Conservation (phyloP, 345 rosid species). For the Populus tremula region DNA sequence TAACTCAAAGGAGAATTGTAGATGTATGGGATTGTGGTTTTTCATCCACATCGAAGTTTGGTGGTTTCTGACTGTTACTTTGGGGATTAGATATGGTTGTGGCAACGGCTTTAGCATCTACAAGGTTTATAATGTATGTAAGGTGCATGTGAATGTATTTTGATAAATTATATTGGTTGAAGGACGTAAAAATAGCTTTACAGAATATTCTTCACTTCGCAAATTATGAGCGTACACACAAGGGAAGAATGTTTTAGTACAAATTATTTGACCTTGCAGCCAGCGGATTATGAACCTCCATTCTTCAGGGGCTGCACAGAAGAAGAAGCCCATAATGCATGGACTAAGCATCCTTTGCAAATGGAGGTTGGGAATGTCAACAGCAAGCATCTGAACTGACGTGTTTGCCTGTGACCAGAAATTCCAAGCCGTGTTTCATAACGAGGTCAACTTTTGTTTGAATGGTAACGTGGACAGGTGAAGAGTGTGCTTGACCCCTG, state of each 20-base stretch:
- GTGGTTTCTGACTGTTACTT: background rate
- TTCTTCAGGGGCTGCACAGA: conserved; percentile 83
- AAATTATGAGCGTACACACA: background rate
- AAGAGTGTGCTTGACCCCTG: conserved; percentile 99
- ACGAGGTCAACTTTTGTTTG: background rate
- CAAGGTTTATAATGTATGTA: background rate
- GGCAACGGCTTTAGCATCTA: background rate
- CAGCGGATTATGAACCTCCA: conserved; percentile 91
- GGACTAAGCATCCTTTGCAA: conserved; percentile 85
- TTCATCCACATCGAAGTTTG: background rate
- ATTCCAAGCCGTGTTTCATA: conserved; percentile 4
- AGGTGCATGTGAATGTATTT: background rate
- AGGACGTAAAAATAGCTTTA: background rate
- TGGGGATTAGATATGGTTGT: background rate
- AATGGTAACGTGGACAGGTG: conserved; percentile 48
- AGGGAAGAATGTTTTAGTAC: background rate
- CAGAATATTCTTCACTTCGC: background rate
- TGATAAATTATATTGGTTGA: background rate
- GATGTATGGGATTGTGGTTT: background rate
- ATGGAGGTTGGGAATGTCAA: conserved; percentile 98
- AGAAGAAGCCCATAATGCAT: conserved; percentile 72
- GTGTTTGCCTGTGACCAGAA: conserved; percentile 5
- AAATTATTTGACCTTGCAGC: conserved; percentile 45
- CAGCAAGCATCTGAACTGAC: conserved; percentile 61
- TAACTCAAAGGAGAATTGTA: background rate